Conservation (phyloP, 2,329 filamentous ascomycete genomes). For the Cladosporium sp. region DNA sequence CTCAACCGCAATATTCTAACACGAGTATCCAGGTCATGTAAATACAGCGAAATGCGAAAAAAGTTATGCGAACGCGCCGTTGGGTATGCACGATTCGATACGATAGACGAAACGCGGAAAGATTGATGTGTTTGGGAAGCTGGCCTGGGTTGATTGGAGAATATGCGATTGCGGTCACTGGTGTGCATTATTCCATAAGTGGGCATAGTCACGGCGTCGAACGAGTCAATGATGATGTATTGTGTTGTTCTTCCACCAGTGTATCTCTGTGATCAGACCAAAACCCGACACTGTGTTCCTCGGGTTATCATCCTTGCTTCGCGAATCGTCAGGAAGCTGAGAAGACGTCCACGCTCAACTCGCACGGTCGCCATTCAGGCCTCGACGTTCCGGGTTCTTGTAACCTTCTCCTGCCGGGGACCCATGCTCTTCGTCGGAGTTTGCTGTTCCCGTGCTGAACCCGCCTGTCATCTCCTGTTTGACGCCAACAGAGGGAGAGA, state of each 20-base stretch:
- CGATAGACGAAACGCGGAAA: not conserved
- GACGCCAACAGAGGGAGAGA: not conserved
- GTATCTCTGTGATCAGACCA: not conserved
- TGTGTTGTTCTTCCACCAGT: not conserved
- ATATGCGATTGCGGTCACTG: not conserved
- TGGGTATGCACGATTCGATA: not conserved
- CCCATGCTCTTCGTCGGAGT: not conserved
- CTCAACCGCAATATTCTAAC: not conserved
- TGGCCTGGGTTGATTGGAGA: not conserved
- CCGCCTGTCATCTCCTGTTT: not conserved
- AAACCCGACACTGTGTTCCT: not conserved
- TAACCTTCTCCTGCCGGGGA: not conserved
- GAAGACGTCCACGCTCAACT: not conserved
- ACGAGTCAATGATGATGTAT: not conserved
- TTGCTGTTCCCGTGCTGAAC: not conserved
- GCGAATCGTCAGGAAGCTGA: not conserved
- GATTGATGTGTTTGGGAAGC: not conserved
- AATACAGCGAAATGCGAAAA: constrained; percentile 4
- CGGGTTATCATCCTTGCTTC: not conserved
- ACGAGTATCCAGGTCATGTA: not conserved
- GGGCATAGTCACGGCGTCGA: not conserved
- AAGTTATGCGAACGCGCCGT: not conserved
- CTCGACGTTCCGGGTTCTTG: not conserved
- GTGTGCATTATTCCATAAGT: not conserved
- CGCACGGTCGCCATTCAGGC: not conserved